Evolutionary conservation across 1,139 yeast species (phyloP), one percentile per base, ranked within the genome.

Genomic region (Pneumocystis wakefieldiae): DNA sequence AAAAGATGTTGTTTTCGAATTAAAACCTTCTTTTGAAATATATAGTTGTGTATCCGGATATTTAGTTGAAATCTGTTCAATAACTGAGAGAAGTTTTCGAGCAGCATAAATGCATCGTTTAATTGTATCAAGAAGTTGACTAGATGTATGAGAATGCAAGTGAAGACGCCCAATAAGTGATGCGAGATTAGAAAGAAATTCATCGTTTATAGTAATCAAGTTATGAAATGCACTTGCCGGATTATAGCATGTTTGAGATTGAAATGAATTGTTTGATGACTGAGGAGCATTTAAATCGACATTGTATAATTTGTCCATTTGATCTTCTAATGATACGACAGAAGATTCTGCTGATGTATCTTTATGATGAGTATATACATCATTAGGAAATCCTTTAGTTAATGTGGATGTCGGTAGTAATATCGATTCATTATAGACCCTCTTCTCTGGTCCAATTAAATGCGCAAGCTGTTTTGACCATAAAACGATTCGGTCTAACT

Each of bases 171-270:
- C 75, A 39, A 75, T 68, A 65, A 75, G 76, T 19, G 73, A 69
- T 17, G 90, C 87, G 69, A 90, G 78, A 70, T 89, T 89, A 0
- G 84, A 80, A 67, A 83, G 82, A 53, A 90, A 74, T 1, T 88
- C 80, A 24, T 84, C 83, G 70, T 86, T 82, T 61, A 90, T 83
- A 73, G 89, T 96, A 39, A 84, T 83, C 35, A 91, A 78, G 67
- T 96, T 80, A 65, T 79, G 82, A 65, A 81, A 78, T 0, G 95
- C 94, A 66, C 78, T 76, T 0, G 95, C 84, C 1, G 74, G 71
- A 4, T 67, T 63, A 62, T 72, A 63, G 32, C 37, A 48, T 12
- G 37, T 57, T 19, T 55, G 53, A n/a, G 62, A 48, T 24, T 59
- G 2, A 17, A 24, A 35, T 29, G 62, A 24, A 3, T 3, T 48